Percentiles rank a stretch among this genome's conserved stretches.
phyloP scores from a whole-genome alignment of 164 flowering plant genomes.

The Pachysandra terminalis region DNA sequence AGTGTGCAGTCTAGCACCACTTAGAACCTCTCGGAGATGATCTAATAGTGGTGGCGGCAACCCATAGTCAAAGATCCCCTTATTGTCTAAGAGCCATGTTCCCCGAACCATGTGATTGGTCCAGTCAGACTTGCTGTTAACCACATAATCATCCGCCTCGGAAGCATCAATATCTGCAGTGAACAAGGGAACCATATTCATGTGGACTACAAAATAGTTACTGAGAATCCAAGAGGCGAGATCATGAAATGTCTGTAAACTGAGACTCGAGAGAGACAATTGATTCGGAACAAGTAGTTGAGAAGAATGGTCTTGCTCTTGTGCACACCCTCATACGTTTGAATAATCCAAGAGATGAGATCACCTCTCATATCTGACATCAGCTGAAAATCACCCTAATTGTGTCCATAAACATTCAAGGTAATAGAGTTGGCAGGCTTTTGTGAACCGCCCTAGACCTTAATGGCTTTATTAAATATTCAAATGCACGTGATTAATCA shows the following conservation, averaged over 20 bases:
- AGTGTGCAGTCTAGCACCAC: conserved; percentile 13
- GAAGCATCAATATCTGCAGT: conserved; percentile 53
- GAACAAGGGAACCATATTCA: conserved; percentile 3
- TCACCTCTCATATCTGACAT: not conserved
- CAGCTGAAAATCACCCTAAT: not conserved
- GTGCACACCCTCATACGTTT: no score
- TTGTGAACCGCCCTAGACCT: not conserved
- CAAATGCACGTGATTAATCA: not conserved
- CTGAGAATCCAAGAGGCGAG: no score
- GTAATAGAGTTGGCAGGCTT: not conserved
- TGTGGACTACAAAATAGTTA: not conserved
- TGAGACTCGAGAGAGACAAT: not conserved
- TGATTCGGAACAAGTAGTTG: not conserved
- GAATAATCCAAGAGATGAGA: no score
- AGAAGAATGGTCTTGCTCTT: not conserved
- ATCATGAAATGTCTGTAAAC: not conserved
- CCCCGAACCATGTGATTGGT: conserved; percentile 84
- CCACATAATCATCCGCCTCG: conserved; percentile 26
- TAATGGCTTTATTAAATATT: not conserved
- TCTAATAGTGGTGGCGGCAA: conserved; percentile 69
- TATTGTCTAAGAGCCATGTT: conserved; percentile 68
- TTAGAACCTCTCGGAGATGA: conserved; percentile 42
- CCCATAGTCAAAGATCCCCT: conserved; percentile 61
- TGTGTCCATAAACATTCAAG: no score
- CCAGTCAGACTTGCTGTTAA: conserved; percentile 29